These are phyloP conservation scores for Smallanthus sonchifolius DNA, from an alignment of 129 eudicot species.

Conservation along the genomic window DNA sequence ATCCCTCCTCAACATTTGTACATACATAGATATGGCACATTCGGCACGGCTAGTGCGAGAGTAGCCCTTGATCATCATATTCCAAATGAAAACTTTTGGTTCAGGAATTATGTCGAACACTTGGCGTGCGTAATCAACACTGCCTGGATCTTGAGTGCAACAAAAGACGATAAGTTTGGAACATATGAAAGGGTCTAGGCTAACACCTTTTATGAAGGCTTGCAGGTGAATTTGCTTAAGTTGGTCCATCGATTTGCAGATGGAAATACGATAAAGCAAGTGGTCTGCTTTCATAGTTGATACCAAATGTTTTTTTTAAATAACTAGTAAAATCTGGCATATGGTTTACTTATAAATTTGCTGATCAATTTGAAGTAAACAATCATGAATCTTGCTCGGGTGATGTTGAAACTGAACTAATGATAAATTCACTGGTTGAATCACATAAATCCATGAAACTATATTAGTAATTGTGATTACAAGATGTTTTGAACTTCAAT, in stretches of 20 bases:
- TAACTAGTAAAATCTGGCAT: no score
- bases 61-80: slow-evolving; percentile 47
- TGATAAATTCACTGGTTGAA: no score
- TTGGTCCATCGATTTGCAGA: slow-evolving; percentile 50
- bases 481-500: no score
- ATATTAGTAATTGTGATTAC: no score
- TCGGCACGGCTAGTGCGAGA: slow-evolving; percentile 8
- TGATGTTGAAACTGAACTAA: no score
- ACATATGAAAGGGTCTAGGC: slow-evolving; percentile 11
- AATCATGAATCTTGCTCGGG: no score
- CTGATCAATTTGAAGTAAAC: no score
- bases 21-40: slow-evolving; percentile 27
- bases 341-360: no score
- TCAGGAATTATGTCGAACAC: slow-evolving; percentile 46
- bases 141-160: slow-evolving; percentile 8
- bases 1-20: slow-evolving; percentile 35
- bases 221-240: slow-evolving; percentile 46
- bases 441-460: no score
- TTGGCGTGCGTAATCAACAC: slow-evolving; percentile 39
- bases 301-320: no score
- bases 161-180: slow-evolving; percentile 36
- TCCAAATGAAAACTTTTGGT: slow-evolving; percentile 47
- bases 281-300: slow-evolving; percentile 2
- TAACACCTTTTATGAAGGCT: slow-evolving; percentile 29
- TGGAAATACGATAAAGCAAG: slow-evolving; percentile 12